These are phyloP conservation scores for Daedaleopsis nitida DNA, from an alignment of 768 basidiomycete species.

Conservation along the genomic window DNA sequence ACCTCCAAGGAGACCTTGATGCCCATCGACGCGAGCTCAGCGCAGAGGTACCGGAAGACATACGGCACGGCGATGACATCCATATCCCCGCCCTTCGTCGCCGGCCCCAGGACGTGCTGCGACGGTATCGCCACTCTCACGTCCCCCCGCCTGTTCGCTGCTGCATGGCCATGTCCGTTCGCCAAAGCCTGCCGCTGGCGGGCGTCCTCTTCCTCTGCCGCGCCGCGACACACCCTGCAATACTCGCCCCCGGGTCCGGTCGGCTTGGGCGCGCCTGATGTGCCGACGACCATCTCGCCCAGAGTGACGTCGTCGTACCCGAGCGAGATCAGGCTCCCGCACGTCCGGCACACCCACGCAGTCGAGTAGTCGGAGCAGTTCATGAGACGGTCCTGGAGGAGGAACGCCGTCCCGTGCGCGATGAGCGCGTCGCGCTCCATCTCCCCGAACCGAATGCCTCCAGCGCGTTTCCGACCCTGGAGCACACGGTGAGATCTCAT, in stretches of 20 bases:
- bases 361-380: conserved; percentile 99
- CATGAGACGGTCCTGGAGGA: conserved; percentile 98
- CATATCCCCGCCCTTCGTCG: conserved; percentile 75
- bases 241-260: conserved; percentile 88
- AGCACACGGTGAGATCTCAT: conserved; percentile 9
- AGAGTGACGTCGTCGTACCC: conserved; percentile 90
- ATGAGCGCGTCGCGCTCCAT: conserved; percentile 99
- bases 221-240: conserved; percentile 88
- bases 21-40: conserved; percentile 98
- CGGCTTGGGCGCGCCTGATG: conserved; percentile 52
- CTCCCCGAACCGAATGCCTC: conserved; percentile 99
- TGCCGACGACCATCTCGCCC: conserved; percentile 60
- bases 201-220: conserved; percentile 64
- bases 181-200: conserved; percentile 58
- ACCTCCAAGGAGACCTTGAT: conserved; percentile 88
- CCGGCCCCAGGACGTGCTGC: conserved; percentile 61
- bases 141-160: conserved; percentile 45
- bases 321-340: conserved; percentile 93
- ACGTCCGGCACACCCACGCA: conserved; percentile 97
- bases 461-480: conserved; percentile 93
- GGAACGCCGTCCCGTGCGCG: conserved; percentile 97
- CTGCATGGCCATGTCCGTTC: conserved; percentile 50
- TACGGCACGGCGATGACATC: conserved; percentile 96
- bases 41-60: conserved; percentile 91
- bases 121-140: conserved; percentile 68